Evolutionary conservation across 495 filamentous ascomycete genomes (phyloP).

Genomic region (Penicillium parvum): DNA sequence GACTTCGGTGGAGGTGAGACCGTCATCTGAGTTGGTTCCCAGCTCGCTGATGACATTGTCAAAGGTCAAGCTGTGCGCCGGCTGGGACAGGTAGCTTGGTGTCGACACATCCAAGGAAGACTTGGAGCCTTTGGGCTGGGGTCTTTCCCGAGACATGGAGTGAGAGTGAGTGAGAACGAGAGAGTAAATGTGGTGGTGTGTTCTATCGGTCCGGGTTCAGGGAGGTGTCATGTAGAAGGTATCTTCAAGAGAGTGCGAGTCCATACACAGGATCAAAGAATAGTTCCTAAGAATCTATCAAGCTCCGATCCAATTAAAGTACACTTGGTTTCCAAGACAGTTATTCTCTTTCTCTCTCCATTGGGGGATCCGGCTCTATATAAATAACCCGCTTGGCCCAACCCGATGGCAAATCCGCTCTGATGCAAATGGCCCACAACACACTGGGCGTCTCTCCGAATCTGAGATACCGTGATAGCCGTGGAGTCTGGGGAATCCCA

Average conservation of each 20-base stretch:
- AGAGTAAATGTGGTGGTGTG: no score
- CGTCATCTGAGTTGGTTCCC: conserved; percentile 54
- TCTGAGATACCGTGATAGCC: neutral
- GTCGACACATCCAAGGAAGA: conserved; percentile 4
- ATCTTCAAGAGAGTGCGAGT: conserved; percentile 34
- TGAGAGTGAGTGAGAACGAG: neutral
- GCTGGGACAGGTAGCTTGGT: conserved; percentile 43
- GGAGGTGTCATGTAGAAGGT: conserved; percentile 37
- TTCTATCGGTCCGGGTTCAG: no score
- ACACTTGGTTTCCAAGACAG: conserved; percentile 8
- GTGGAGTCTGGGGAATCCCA: conserved; percentile 13
- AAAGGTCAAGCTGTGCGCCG: conserved; percentile 60
- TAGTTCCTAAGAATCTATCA: conserved; percentile 1
- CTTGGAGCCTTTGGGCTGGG: conserved; percentile 37
- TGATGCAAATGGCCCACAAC: no score
- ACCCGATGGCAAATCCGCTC: no score
- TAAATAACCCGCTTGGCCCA: conserved; percentile 15
- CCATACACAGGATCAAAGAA: conserved; percentile 24
- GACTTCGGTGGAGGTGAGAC: conserved; percentile 54
- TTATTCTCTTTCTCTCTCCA: conserved; percentile 1
- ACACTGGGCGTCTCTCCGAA: conserved; percentile 8
- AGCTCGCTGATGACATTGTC: conserved; percentile 55
- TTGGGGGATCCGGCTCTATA: conserved; percentile 5
- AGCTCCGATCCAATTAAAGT: conserved; percentile 7
- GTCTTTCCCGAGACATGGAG: conserved; percentile 42